Evolutionary conservation across 257 asterid genomes (phyloP).

Genomic region (Salvia rosmarinus): DNA sequence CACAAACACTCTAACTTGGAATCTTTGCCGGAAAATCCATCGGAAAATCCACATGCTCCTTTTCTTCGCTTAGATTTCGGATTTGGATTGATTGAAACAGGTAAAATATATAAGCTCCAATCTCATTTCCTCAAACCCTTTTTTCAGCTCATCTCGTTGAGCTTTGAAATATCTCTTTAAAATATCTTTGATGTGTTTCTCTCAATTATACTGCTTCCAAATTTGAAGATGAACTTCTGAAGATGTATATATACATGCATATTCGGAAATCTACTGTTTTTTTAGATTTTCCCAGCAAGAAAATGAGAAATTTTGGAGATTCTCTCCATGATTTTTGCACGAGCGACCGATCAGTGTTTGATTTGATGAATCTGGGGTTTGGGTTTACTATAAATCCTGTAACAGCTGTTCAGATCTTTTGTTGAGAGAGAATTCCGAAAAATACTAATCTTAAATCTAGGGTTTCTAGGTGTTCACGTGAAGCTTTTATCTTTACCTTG

Average conservation of each 20-base stretch:
- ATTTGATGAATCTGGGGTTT: constrained; percentile 24
- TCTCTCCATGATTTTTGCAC: not conserved
- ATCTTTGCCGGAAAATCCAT: constrained; percentile 50
- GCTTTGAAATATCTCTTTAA: not conserved
- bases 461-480: constrained; percentile 38
- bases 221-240: constrained; percentile 1
- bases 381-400: constrained; percentile 29
- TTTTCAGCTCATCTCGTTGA: not conserved
- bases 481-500: constrained; percentile 12
- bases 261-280: not conserved
- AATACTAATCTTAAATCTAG: constrained; percentile 33
- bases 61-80: not conserved
- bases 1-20: constrained; percentile 17
- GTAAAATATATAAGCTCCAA: not conserved
- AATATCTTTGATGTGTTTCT: not conserved
- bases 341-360: not conserved
- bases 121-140: not conserved
- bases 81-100: constrained; percentile 8
- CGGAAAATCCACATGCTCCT: constrained; percentile 39
- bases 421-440: not conserved
- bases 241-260: constrained; percentile 32
- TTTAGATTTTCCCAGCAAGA: not conserved
- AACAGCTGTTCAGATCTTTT: constrained; percentile 22
- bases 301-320: not conserved
- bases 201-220: not conserved